Evolutionary conservation across 192 early-diverging fungal genomes (phyloP).

Genomic region (Hyaloraphidium curvatum): DNA sequence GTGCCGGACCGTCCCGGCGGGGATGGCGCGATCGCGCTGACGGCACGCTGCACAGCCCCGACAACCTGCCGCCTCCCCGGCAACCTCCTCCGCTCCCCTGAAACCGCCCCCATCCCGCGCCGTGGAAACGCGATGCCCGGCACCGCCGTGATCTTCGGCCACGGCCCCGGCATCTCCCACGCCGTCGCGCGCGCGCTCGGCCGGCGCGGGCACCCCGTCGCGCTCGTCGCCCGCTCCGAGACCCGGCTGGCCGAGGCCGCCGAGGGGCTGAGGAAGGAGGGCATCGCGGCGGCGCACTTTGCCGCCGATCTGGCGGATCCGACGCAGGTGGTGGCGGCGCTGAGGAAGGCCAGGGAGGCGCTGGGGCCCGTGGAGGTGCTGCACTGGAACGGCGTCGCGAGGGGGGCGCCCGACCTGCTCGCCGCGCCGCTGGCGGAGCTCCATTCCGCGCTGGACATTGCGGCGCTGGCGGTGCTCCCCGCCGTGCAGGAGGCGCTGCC

Average conservation of each 20-base stretch:
- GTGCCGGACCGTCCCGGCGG: too few species aligned
- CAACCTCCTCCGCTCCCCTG: too few species aligned
- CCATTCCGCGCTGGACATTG: background rate
- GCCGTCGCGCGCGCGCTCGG: conserved; percentile 11
- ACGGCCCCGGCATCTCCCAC: conserved; percentile 12
- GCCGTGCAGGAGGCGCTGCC: conserved; percentile 5
- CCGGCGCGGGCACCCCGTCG: conserved; percentile 3
- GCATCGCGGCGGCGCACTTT: conserved; percentile 7
- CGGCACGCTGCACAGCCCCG: too few species aligned
- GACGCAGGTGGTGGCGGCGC: background rate
- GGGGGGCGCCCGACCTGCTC: background rate
- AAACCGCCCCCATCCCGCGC: too few species aligned
- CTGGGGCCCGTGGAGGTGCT: conserved; percentile 6
- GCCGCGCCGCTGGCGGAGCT: background rate
- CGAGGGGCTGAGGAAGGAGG: conserved; percentile 2
- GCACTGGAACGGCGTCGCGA: conserved; percentile 10
- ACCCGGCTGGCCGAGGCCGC: conserved; percentile 10
- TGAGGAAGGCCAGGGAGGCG: background rate
- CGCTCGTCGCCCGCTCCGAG: conserved; percentile 12
- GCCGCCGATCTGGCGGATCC: conserved; percentile 10
- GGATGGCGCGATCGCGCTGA: too few species aligned
- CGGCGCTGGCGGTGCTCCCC: background rate
- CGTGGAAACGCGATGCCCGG: too few species aligned
- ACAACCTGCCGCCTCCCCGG: too few species aligned
- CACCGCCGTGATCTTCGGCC: conserved; percentile 10